Base-by-base conservation (phyloP, 305 asterid species). In the Fraxinus sp. region DNA sequence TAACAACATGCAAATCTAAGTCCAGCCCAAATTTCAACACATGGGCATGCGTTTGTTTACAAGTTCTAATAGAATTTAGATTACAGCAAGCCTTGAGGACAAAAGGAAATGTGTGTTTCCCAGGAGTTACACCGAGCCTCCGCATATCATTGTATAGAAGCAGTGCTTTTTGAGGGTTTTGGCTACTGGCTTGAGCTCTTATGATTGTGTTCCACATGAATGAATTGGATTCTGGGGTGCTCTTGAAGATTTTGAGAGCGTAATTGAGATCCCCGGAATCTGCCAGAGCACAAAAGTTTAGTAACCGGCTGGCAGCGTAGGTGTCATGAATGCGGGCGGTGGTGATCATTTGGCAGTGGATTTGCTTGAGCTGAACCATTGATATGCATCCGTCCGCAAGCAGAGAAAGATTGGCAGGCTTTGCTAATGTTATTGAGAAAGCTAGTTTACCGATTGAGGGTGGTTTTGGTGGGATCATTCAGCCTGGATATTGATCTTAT, bases 201-300 rank as follows among this genome's bases (percentile, higher is more conserved):
- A 94, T 95, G 72, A 94, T 81, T 28, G 98, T 93, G 88, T 94
- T 95, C 97, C 98, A 93, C 95, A 92, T 95, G 83, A 94, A 95
- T 1, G 86, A 62, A 85, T 92, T 94, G 26, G 92, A 91, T 32
- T 49, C 20, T 0, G 84, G 88, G 74, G 85, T 83, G 46, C 18
- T 33, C 1, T 78, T 20, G 44, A 94, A 89, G 46, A 95, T 85
- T 24, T 86, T 89, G 37, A 86, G 78, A 16, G 97, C 97, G 73
- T 93, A 89, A 68, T 55, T 49, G 64, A 93, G 86, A 87, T 89
- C 90, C 6, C 94, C 95, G 14, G 89, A 80, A 28, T 85, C 74
- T 1, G 97, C 91, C 55, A 95, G 97, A 66, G 95, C 93, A 59
- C 91, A 90, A 75, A 91, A 93, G 88, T 93, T 89, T 77, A 95